Evolutionary conservation across 2,329 filamentous ascomycete species (phyloP), one percentile per base, ranked within the genome.

Genomic region (Fusarium sp.): DNA sequence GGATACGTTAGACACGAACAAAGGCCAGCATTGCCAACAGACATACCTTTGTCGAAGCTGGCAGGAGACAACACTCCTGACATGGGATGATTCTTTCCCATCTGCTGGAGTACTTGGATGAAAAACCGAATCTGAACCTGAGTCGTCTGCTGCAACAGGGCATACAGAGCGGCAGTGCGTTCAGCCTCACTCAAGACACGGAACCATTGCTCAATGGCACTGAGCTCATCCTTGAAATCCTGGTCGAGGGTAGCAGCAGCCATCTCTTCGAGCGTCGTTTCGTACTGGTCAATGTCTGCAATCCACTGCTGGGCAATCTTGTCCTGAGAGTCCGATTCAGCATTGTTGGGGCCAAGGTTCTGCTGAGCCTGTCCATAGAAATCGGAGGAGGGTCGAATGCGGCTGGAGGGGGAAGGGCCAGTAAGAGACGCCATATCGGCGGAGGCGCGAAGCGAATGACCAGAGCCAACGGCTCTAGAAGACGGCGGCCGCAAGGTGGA

Each of bases 191-290:
- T 98, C 72, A 99, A 86, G 58, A 99, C 96, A 69, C 95, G 92
- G 83, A 99, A 99, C 96, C 96, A 99, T 85, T 99, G 96, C 84
- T 99, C 96, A 79, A 99, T 99, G 75, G 96, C 96, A 80, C 94
- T 98, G 67, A 99, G 89, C 83, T 99, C 96, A 82, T 98, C 96
- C 85, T 99, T 99, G 87, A 99, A 99, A 80, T 99, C 96, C 85
- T 99, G 96, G 80, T 99, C 96, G 59, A 98, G 86, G n/a, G 96
- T 98, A 32, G 96, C 96, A 35, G 95, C 95, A 45, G 96, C 96
- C 96, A 99, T 99, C 81, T 99, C 96, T 82, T 98, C 96, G 78
- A 99, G 83, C 3, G 96, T 99, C n/a, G 91, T 97, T 86, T 99
- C 96, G 78, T 98, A 98, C 81, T 98, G 95, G 80, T 99, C 96